Evolutionary conservation across 805 yeast genomes (phyloP).

Genomic region (Metschnikowia dekortorum): DNA sequence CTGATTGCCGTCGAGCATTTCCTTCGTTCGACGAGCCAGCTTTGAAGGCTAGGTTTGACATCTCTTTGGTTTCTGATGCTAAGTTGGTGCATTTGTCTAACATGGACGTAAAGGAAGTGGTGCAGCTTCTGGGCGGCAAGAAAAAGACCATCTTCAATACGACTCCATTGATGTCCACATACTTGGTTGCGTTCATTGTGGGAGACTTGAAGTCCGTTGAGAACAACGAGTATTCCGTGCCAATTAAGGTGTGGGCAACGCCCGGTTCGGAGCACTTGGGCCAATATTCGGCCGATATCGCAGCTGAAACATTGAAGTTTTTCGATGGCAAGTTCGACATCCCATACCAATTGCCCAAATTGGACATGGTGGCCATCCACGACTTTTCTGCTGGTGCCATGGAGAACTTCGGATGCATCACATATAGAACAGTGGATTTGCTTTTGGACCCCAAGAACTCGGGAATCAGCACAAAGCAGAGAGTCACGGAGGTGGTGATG

Average conservation of each 20-base stretch:
- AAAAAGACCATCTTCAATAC: slow-evolving; percentile 62
- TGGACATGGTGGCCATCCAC: slow-evolving; percentile 78
- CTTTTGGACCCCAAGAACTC: slow-evolving; percentile 69
- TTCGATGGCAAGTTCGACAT: slow-evolving; percentile 71
- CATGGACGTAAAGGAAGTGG: slow-evolving; percentile 58
- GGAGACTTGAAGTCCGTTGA: slow-evolving; percentile 78
- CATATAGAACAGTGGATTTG: slow-evolving; percentile 73
- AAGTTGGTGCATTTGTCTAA: slow-evolving; percentile 60
- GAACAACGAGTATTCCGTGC: slow-evolving; percentile 59
- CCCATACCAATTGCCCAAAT: slow-evolving; percentile 73
- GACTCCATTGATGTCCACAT: slow-evolving; percentile 84
- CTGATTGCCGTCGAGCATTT: slow-evolving; percentile 83
- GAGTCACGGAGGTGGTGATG: slow-evolving; percentile 82
- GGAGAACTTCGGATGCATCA: slow-evolving; percentile 83
- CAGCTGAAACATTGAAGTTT: slow-evolving; percentile 70
- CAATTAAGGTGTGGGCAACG: slow-evolving; percentile 77
- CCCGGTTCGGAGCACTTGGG: slow-evolving; percentile 74
- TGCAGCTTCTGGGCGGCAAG: slow-evolving; percentile 36
- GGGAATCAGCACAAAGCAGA: slow-evolving; percentile 56
- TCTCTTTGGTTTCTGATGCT: slow-evolving; percentile 54
- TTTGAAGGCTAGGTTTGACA: slow-evolving; percentile 66
- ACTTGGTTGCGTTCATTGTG: slow-evolving; percentile 75
- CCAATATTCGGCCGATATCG: slow-evolving; percentile 65
- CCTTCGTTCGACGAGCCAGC: slow-evolving; percentile 86
- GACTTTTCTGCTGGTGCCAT: slow-evolving; percentile 86